These are phyloP conservation scores for Malassezia brasiliensis DNA, from an alignment of 1,284 basidiomycete species.

Conservation along the genomic window DNA sequence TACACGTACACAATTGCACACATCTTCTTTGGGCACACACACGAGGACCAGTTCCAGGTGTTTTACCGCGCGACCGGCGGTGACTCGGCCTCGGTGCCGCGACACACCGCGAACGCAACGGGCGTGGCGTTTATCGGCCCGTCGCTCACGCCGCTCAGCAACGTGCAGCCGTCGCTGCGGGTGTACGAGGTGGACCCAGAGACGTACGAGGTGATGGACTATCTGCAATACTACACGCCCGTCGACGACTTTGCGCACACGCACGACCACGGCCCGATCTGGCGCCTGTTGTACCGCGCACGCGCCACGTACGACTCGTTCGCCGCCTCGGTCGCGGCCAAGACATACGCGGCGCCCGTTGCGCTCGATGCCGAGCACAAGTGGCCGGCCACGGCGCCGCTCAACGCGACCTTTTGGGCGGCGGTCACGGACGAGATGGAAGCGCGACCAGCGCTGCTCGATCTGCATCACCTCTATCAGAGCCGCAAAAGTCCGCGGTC, in stretches of 20 bases:
- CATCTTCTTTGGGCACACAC: conserved; percentile 71
- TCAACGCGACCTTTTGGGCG: conserved; percentile 78
- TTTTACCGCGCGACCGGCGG: conserved; percentile 68
- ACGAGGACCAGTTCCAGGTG: conserved; percentile 69
- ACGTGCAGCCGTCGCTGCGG: conserved; percentile 68
- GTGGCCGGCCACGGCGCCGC: conserved; percentile 61
- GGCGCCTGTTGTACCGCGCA: conserved; percentile 60
- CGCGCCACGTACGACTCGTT: conserved; percentile 59
- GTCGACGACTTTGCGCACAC: conserved; percentile 21
- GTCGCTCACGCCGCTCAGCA: conserved; percentile 62
- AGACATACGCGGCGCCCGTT: conserved; percentile 13
- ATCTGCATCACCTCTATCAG: conserved; percentile 63
- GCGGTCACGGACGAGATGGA: conserved; percentile 66
- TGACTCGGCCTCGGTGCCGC: conserved; percentile 49
- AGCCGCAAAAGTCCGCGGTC: conserved; percentile 58
- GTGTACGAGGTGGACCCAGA: conserved; percentile 67
- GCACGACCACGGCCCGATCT: conserved; percentile 60
- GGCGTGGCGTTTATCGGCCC: conserved; percentile 54
- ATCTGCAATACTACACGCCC: conserved; percentile 39
- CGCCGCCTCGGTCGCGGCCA: conserved; percentile 20
- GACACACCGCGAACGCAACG: conserved; percentile 31
- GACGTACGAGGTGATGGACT: conserved; percentile 46
- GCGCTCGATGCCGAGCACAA: conserved; percentile 3
- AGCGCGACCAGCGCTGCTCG: conserved; percentile 55
- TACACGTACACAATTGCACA: conserved; percentile 68